Percentiles rank a stretch among this genome's conserved stretches.
Evolutionary conservation across 768 basidiomycete genomes (phyloP).

Genomic region (Naganishia randhawae): DNA sequence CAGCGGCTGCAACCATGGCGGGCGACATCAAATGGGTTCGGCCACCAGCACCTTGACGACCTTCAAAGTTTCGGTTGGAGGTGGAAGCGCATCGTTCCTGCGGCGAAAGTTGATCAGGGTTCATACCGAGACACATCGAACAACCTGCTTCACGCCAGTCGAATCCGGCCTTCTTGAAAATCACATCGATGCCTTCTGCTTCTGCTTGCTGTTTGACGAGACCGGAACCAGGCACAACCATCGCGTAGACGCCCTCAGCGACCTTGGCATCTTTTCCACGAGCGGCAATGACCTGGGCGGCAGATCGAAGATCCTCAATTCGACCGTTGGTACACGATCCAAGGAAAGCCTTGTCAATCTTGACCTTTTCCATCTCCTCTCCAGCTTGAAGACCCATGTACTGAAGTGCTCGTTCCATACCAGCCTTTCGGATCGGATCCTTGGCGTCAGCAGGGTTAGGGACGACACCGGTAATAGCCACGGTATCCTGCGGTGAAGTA

Average conservation of each 20-base stretch:
- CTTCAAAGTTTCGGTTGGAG: slow-evolving; percentile 90
- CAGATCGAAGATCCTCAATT: slow-evolving; percentile 85
- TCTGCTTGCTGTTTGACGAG: slow-evolving; percentile 86
- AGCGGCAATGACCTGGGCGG: slow-evolving; percentile 70
- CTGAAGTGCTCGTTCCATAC: slow-evolving; percentile 68
- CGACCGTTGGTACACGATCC: slow-evolving; percentile 93
- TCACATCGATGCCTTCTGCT: slow-evolving; percentile 75
- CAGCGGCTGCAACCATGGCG: slow-evolving; percentile 89
- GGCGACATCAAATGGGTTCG: slow-evolving; percentile 84
- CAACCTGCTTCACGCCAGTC: slow-evolving; percentile 95
- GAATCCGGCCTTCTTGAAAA: slow-evolving; percentile 86
- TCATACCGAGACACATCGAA: slow-evolving; percentile 96
- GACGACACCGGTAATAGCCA: slow-evolving; percentile 73
- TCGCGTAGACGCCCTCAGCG: slow-evolving; percentile 69
- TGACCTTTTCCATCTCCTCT: slow-evolving; percentile 72
- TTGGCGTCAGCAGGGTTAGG: slow-evolving; percentile 68
- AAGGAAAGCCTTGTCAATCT: slow-evolving; percentile 84
- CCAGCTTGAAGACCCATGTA: slow-evolving; percentile 85
- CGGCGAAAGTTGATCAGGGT: slow-evolving; percentile 80
- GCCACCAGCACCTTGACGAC: slow-evolving; percentile 79
- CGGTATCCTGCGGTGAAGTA: slow-evolving; percentile 83
- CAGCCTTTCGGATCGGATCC: slow-evolving; percentile 64
- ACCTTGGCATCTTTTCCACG: slow-evolving; percentile 69
- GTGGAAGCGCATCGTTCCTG: slow-evolving; percentile 83
- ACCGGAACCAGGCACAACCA: slow-evolving; percentile 90